Base-by-base conservation (phyloP, 495 filamentous ascomycete species). In the Tuber brumale region DNA sequence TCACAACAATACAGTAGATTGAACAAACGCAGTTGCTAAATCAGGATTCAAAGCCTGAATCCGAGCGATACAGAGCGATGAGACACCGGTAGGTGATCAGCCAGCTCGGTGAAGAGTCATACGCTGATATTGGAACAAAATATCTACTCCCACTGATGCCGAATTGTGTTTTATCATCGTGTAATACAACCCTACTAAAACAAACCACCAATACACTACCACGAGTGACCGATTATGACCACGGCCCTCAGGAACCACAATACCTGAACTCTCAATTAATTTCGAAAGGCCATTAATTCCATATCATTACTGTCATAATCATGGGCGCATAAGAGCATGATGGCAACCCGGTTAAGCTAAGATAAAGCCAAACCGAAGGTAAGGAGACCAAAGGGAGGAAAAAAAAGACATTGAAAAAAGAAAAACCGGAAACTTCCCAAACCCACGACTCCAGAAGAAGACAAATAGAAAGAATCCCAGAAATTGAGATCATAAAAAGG, bases 371-470 rank as follows among this genome's bases (percentile, higher is more conserved):
- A 61, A 10, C 57, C 27, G 57, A 27, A 61, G 5, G 57, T 31
- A 31, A 19, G 19, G 27, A 14, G 57, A 66, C 4, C 27, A 35
- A 35, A 66, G 45, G 70, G 51, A 72, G 12, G 41, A 42, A 69
- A 72, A 72, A 66, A 66, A 18, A 51, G 77, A 27, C 72, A 31
- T 74, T 71, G 78, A 72, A 66, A 45, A 48, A 79, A 21, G 66
- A 72, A 75, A 79, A 72, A 79, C 72, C 61, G 14, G 27, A 1
- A 66, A 66, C 57, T 66, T 18, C 57, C 57, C 57, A 66, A 66
- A 66, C 57, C 57, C 57, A 35, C 14, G 57, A 66, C 57, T 66
- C 57, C 57, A 12, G 27, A 66, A 14, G 23, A 61, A 66, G 27
- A 31, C 0, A 27, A 66, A 66, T 66, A n/a, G 9, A 66, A 66